phyloP scores from a whole-genome alignment of 768 basidiomycete species.

The Termitomyces titanicus region DNA sequence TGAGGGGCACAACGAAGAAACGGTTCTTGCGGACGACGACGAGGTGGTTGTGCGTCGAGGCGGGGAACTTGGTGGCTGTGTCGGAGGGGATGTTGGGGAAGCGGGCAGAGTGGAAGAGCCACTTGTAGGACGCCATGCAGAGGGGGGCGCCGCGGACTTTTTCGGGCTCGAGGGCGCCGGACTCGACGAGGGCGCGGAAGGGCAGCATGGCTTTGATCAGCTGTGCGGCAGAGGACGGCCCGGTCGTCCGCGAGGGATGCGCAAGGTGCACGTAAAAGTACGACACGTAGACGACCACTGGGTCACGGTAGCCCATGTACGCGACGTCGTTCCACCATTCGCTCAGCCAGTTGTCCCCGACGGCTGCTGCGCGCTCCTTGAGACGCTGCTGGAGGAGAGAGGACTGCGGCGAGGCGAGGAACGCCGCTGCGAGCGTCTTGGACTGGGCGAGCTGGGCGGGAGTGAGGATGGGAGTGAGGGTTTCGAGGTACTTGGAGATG shows the following conservation, averaged over 20 bases:
- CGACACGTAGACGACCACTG: conserved; percentile 88
- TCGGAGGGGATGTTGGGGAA: conserved; percentile 84
- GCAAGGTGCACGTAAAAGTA: conserved; percentile 92
- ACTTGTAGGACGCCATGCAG: conserved; percentile 93
- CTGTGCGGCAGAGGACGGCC: conserved; percentile 73
- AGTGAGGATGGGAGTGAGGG: conserved; percentile 74
- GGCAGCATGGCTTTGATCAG: conserved; percentile 82
- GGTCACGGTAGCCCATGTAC: conserved; percentile 84
- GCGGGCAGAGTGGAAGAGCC: conserved; percentile 95
- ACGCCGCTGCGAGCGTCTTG: conserved; percentile 54
- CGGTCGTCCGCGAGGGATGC: conserved; percentile 49
- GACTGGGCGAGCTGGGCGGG: conserved; percentile 59
- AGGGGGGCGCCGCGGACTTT: conserved; percentile 74
- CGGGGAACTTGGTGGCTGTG: conserved; percentile 77
- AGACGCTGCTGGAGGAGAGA: conserved; percentile 76
- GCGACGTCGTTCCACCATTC: conserved; percentile 99
- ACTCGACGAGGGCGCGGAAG: conserved; percentile 82
- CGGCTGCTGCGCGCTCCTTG: conserved; percentile 65
- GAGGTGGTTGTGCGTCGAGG: conserved; percentile 76
- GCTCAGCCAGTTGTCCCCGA: conserved; percentile 78
- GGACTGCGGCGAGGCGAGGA: conserved; percentile 66
- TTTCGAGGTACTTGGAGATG: conserved; percentile 83
- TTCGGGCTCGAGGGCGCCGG: conserved; percentile 82
- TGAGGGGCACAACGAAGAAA: conserved; percentile 81
- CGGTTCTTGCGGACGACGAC: conserved; percentile 89